Percentiles rank a stretch among this genome's conserved stretches.
phyloP scores from a whole-genome alignment of 768 basidiomycete species.

The Russula compacta region DNA sequence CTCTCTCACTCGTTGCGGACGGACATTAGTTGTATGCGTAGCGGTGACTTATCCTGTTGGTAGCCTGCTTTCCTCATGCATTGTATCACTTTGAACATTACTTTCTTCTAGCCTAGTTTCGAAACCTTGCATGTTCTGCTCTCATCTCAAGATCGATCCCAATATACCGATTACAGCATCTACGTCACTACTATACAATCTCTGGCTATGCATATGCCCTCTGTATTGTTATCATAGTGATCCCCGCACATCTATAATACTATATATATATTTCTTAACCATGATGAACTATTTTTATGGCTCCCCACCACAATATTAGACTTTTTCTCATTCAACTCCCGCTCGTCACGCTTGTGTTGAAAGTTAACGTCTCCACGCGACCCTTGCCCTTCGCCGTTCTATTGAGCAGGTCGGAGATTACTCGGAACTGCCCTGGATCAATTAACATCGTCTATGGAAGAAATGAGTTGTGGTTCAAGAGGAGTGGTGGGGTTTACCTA shows the following conservation, averaged over 20 bases:
- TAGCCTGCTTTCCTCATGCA: background rate
- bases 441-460: conserved; percentile 71
- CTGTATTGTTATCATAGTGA: conserved; percentile 12
- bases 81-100: background rate
- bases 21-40: background rate
- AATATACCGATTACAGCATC: conserved; percentile 13
- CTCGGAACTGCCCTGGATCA: conserved; percentile 85
- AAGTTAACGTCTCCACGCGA: conserved; percentile 72
- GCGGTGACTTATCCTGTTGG: background rate
- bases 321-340: background rate
- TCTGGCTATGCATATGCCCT: conserved; percentile 9
- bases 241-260: conserved; percentile 10
- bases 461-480: background rate
- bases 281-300: conserved; percentile 4
- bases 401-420: conserved; percentile 82
- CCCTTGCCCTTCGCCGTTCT: conserved; percentile 87
- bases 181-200: conserved; percentile 10
- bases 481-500: conserved; percentile 33
- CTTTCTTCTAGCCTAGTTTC: background rate
- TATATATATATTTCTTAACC: background rate
- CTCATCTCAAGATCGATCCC: conserved; percentile 8
- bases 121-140: background rate
- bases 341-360: conserved; percentile 44
- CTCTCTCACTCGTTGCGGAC: background rate
- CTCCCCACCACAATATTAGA: conserved; percentile 1